Conservation (phyloP, 176 grass and related monocot genomes). For the Alopecurus myosuroides region DNA sequence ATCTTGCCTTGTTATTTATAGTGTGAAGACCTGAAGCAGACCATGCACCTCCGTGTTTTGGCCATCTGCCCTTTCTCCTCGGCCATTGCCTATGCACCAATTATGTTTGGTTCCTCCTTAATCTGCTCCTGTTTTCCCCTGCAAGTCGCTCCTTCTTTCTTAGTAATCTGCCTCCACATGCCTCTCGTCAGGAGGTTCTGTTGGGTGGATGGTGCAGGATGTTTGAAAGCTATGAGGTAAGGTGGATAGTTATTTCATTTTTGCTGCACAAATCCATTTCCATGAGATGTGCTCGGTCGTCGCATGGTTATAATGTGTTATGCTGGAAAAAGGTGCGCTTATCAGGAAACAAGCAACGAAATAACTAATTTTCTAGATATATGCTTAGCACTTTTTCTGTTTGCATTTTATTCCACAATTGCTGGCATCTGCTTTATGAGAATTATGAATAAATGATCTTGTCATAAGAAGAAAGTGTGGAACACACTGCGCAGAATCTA, state of each 20-base stretch:
- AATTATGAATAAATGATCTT: background rate
- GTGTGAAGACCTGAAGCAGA: conserved; percentile 7
- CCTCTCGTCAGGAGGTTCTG: conserved; percentile 1
- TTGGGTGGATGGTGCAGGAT: conserved; percentile 21
- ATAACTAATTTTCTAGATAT: background rate
- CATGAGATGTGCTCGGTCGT: background rate
- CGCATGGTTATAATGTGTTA: background rate
- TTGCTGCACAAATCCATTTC: background rate
- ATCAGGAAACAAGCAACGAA: background rate
- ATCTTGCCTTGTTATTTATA: conserved; percentile 43
- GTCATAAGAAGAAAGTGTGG: background rate
- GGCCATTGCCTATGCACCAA: conserved; percentile 18
- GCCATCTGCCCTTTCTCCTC: background rate
- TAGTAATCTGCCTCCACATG: conserved; percentile 1
- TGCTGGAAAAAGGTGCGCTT: background rate
- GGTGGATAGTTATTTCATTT: background rate
- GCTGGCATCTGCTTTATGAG: background rate
- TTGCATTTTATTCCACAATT: background rate
- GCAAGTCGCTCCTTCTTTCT: background rate
- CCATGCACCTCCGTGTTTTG: background rate
- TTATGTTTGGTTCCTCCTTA: conserved; percentile 17
- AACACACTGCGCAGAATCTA: background rate
- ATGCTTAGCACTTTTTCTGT: background rate
- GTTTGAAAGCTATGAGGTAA: conserved; percentile 6
- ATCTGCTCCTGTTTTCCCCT: background rate